Percentiles rank a stretch among this genome's conserved stretches.
phyloP scores from a whole-genome alignment of 352 stramenopile species.

The Globisporangium splendens region DNA sequence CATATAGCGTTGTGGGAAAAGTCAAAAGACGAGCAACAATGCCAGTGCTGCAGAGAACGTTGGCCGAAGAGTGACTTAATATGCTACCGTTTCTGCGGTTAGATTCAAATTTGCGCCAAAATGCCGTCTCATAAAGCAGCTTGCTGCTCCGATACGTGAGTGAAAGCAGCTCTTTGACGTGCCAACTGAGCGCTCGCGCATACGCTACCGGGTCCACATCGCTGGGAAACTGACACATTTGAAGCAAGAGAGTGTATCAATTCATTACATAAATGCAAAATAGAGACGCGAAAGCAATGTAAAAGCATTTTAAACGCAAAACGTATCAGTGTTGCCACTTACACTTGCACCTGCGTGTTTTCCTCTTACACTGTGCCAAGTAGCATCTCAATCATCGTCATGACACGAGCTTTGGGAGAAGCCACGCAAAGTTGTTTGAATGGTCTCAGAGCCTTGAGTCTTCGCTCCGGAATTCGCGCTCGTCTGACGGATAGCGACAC shows the following conservation, averaged over 20 bases:
- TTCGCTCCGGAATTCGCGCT: slow-evolving; percentile 6
- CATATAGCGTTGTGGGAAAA: too few species aligned
- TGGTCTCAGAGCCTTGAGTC: slow-evolving; percentile 20
- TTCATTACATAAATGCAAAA: neutral
- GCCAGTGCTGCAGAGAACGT: too few species aligned
- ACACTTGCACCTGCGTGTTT: slow-evolving; percentile 81
- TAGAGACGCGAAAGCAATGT: neutral
- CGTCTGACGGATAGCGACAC: slow-evolving; percentile 54
- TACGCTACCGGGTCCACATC: slow-evolving; percentile 42
- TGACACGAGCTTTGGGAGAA: slow-evolving; percentile 63
- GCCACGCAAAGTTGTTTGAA: slow-evolving; percentile 68
- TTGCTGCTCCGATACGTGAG: slow-evolving; percentile 56
- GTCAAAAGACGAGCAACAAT: too few species aligned
- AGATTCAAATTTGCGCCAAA: too few species aligned
- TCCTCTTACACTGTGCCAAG: slow-evolving; percentile 71
- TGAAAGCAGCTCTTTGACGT: slow-evolving; percentile 54
- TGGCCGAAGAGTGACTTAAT: too few species aligned
- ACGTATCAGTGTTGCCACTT: slow-evolving; percentile 65
- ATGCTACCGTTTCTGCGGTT: too few species aligned
- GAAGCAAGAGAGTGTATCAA: neutral
- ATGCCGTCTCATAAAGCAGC: slow-evolving; percentile 66
- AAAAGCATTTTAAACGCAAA: neutral
- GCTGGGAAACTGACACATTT: slow-evolving; percentile 69
- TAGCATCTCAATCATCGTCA: slow-evolving; percentile 81
- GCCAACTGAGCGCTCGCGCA: slow-evolving; percentile 34